Percentiles rank a stretch among this genome's conserved stretches.
Evolutionary conservation across 306 rosid genomes (phyloP).

Genomic region (Dryas octopetala): DNA sequence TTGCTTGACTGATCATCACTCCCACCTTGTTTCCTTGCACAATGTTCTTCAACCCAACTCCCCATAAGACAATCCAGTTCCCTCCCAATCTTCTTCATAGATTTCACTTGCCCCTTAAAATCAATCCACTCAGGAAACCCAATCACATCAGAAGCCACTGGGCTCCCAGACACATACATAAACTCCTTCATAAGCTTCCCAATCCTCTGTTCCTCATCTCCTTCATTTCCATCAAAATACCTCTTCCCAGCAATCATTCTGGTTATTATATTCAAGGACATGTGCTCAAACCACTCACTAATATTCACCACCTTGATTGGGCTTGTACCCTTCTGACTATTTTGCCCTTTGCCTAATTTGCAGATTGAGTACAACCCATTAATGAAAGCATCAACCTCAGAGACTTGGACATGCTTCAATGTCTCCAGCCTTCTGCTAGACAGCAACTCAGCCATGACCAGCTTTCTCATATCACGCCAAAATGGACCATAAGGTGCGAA

Average conservation of each 20-base stretch:
- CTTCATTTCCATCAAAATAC: constrained; percentile 41
- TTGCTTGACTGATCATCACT: no score
- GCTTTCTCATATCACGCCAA: constrained; percentile 29
- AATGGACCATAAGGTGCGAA: not conserved
- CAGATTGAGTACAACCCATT: constrained; percentile 13
- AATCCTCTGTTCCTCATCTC: constrained; percentile 36
- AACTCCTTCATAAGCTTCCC: constrained; percentile 46
- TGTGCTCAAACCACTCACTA: constrained; percentile 42
- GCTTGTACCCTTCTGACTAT: not conserved
- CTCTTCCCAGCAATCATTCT: constrained; percentile 51
- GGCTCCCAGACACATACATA: constrained; percentile 43
- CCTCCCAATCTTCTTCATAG: constrained; percentile 47
- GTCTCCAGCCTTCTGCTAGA: constrained; percentile 44
- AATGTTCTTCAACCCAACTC: constrained; percentile 56
- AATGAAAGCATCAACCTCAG: constrained; percentile 35
- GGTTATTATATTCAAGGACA: constrained; percentile 41
- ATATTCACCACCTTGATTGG: constrained; percentile 33
- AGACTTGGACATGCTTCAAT: constrained; percentile 24
- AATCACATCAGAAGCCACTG: constrained; percentile 42
- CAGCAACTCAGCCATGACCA: constrained; percentile 41
- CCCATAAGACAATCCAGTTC: constrained; percentile 42
- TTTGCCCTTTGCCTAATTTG: not conserved
- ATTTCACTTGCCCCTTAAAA: constrained; percentile 27
- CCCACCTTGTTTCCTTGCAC: not conserved
- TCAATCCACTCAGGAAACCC: constrained; percentile 52